Evolutionary conservation across 306 rosid genomes (phyloP), one percentile per base, ranked within the genome.

Genomic region (Rosa lucieae): DNA sequence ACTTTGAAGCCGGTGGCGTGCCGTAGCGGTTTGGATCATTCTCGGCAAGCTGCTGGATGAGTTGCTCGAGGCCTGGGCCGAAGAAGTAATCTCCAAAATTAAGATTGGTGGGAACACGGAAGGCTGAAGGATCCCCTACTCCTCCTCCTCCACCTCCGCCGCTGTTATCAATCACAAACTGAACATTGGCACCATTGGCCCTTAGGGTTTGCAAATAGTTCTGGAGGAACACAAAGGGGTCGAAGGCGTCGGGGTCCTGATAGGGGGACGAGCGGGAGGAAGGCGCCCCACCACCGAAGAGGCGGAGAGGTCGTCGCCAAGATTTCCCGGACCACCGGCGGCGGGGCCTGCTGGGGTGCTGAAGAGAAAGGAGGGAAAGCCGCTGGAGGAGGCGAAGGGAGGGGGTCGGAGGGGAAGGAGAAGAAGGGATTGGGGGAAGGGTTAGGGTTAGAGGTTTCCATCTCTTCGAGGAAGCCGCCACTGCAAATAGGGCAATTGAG

Each of bases 21-120:
- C 98, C 98, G 7, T 89, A 85, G 11, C 98, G 90, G 78, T 87
- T 94, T 0, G 98, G 98, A 77, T 94, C 98, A 35, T 94, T 94
- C 88, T 94, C 98, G 2, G 98, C 96, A 1, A 94, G 91, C 51
- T 94, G 98, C 71, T 94, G 98, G 80, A 94, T 94, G 88, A 94
- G 89, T 80, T 94, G 94, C 90, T 94, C 98, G 11, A 94, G 96
- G 1, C 98, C 98, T 0, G 97, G 94, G 6, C 98, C 97, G 13
- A 94, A 92, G 83, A 94, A 94, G 87, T 94, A 94, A 76, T 94
- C 98, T 3, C 98, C 98, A 0, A 86, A 88, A 74, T 89, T 94
- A 67, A 81, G 78, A 78, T 93, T 93, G 2, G 87, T 40, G 0
- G 91, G 84, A 7, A 86, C 74, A 15, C 92, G 92, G 29, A 88